Percentiles rank a stretch among this genome's conserved stretches.
phyloP scores from a whole-genome alignment of 371 early-diverging fungal species.

The Fennellomyces sp. region DNA sequence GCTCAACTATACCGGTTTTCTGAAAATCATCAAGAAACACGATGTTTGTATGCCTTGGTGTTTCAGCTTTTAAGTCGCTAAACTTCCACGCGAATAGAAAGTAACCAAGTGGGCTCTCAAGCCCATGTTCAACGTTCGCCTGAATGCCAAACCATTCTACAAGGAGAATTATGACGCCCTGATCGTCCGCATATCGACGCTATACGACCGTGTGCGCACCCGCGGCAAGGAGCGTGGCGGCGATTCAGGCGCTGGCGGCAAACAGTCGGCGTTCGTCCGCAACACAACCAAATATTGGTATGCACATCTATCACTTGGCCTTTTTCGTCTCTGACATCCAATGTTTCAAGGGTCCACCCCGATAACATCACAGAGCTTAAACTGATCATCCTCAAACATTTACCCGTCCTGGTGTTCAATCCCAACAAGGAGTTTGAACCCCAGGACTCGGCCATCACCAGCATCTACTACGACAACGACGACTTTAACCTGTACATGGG shows the following conservation, averaged over 20 bases:
- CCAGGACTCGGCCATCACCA: conserved; percentile 92
- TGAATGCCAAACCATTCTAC: conserved; percentile 89
- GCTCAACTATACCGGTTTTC: conserved; percentile 95
- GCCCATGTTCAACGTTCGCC: conserved; percentile 86
- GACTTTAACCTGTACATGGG: conserved; percentile 93
- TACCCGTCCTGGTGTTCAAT: conserved; percentile 96
- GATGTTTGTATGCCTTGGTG: no score
- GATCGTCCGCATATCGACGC: conserved; percentile 85
- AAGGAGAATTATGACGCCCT: conserved; percentile 91
- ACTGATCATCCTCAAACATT: conserved; percentile 89
- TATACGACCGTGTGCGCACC: conserved; percentile 91
- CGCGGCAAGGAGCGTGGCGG: conserved; percentile 74
- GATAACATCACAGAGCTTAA: conserved; percentile 98
- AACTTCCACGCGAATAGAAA: no score
- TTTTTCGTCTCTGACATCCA: neutral
- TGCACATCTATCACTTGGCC: neutral
- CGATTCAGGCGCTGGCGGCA: conserved; percentile 54
- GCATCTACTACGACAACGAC: conserved; percentile 98
- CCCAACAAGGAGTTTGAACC: conserved; percentile 75
- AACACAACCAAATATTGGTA: conserved; percentile 96
- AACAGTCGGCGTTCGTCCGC: conserved; percentile 77
- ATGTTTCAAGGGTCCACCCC: conserved; percentile 82
- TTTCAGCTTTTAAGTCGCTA: no score
- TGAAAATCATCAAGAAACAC: conserved; percentile 98
- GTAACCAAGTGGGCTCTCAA: conserved; percentile 86